A percentile compares a stretch with the other conserved stretches of the same genome.
phyloP scores from a whole-genome alignment of 2,329 filamentous ascomycete species.

The Colletotrichum orchidophilum region DNA sequence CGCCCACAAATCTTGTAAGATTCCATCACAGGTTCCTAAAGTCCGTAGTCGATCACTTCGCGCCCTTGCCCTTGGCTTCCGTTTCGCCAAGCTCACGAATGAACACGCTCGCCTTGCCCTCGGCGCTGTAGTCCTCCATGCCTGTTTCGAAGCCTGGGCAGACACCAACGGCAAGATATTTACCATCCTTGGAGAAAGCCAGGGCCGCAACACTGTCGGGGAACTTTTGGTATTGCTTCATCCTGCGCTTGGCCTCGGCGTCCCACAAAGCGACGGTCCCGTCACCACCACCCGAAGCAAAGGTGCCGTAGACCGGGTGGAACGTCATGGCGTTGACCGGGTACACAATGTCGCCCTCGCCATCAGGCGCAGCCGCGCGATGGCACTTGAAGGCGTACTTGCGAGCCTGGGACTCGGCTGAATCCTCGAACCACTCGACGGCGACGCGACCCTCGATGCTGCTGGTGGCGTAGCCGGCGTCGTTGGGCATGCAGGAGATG shows the following conservation, averaged over 20 bases:
- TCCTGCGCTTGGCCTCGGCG: slow-evolving; percentile 86
- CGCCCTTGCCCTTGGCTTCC: slow-evolving; percentile 86
- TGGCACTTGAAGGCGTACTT: slow-evolving; percentile 99
- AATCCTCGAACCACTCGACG: slow-evolving; percentile 97
- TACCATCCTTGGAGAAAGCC: slow-evolving; percentile 81
- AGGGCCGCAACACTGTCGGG: slow-evolving; percentile 80
- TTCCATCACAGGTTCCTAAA: background rate
- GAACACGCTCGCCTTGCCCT: slow-evolving; percentile 79
- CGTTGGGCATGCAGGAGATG: slow-evolving; percentile 95
- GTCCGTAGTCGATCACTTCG: slow-evolving; percentile 61
- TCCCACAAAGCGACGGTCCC: slow-evolving; percentile 95
- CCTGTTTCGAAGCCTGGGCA: slow-evolving; percentile 91
- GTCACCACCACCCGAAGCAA: slow-evolving; percentile 89
- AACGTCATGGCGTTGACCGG: slow-evolving; percentile 92
- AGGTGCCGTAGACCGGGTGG: slow-evolving; percentile 84
- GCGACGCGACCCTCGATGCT: slow-evolving; percentile 96
- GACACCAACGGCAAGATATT: slow-evolving; percentile 79
- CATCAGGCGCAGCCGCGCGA: slow-evolving; percentile 73
- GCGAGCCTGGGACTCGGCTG: slow-evolving; percentile 83
- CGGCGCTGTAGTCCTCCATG: slow-evolving; percentile 78
- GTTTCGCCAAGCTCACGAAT: slow-evolving; percentile 86
- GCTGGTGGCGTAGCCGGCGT: slow-evolving; percentile 90
- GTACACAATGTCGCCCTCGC: slow-evolving; percentile 83
- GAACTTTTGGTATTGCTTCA: slow-evolving; percentile 89
- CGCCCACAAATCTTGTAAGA: slow-evolving; percentile 37